Base-by-base conservation (phyloP, 306 rosid genomes). In the Glycine tomentella region DNA sequence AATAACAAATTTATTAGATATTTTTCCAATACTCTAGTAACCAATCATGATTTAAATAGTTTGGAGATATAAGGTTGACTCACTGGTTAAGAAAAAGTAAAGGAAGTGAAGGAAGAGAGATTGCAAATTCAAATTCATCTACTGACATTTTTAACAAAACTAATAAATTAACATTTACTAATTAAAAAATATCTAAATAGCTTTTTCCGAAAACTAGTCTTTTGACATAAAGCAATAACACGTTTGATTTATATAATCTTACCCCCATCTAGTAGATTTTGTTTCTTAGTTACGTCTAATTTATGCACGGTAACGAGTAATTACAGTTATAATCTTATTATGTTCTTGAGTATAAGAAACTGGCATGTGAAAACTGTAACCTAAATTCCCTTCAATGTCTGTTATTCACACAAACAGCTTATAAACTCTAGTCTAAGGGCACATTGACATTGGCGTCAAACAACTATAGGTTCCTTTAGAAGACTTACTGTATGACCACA, bases 401-500 rank as follows among this genome's bases (percentile, higher is more conserved):
- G 44, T 8, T 44, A 82, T 68, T 67, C 7, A 46, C 33, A 45
- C 40, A 62, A 75, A 52, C 13, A 36, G 53, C 3, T 75, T 9
- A 52, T 16, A 25, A 72, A 13, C 57, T 73, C 49, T 25, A 25
- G 31, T 25, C 31, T 73, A 45, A 45, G 20, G 36, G 46, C 75
- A 75, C 11, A 48, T 51, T 59, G 57, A 45, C 17, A 64, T 17
- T 16, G 17, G 33, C 34, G 58, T n/a, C 38, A 34, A 66, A 56
- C 69, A 67, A 51, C 61, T 80, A 62, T n/a, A 40, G 12, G 67
- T 15, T 63, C 65, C 56, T 38, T 59, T 61, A 81, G 70, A 9
- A 33, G 70, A 87, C 94, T 90, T 85, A 95, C 99, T 16, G 91
- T 87, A 80, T 95, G 99, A 73, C 99, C 99, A 46, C 99, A 95